phyloP scores from a whole-genome alignment of 345 rosid genomes.

The Eucalyptus marginata region DNA sequence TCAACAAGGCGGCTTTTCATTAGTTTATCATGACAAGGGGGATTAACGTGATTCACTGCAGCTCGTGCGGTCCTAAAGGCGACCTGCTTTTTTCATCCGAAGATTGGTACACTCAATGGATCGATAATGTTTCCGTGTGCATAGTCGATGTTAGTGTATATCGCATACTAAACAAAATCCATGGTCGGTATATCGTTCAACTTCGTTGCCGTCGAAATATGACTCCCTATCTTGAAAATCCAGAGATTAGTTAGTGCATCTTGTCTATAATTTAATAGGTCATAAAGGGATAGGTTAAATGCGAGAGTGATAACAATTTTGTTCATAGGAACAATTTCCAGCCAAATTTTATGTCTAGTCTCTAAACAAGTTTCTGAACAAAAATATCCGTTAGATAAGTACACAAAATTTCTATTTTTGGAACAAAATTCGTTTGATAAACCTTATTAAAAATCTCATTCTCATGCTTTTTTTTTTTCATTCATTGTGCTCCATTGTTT shows the following conservation, averaged over 20 bases:
- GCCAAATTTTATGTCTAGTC: accelerated
- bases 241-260: accelerated
- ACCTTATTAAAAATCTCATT: too few relatives aligned
- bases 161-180: background rate
- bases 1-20: background rate
- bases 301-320: too few relatives aligned
- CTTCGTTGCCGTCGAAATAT: background rate
- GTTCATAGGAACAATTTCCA: too few relatives aligned
- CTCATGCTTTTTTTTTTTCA: too few relatives aligned
- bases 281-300: background rate
- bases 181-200: background rate
- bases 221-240: background rate
- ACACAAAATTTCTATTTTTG: too few relatives aligned
- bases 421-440: too few relatives aligned
- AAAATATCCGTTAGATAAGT: too few relatives aligned
- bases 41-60: background rate
- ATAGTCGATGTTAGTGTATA: background rate
- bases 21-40: background rate
- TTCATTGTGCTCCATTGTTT: too few relatives aligned
- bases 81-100: background rate
- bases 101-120: background rate
- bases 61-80: background rate
- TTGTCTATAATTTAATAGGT: background rate
- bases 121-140: background rate
- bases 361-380: too few relatives aligned